Conservation (phyloP, 2,329 filamentous ascomycete species). For the Chlorencoelia australis region DNA sequence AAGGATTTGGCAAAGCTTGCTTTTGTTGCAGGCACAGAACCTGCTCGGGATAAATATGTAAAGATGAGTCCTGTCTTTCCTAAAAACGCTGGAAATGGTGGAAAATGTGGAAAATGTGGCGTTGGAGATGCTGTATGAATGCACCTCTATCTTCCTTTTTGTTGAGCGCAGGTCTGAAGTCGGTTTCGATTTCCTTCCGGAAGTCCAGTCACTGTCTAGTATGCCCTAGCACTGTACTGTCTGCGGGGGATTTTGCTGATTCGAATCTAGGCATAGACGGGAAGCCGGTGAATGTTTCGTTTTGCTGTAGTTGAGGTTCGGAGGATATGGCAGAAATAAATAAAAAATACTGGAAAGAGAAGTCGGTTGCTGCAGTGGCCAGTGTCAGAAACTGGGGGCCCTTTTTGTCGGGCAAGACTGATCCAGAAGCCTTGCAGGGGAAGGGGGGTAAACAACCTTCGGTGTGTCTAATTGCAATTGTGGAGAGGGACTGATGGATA, state of each 20-base stretch:
- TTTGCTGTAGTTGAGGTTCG: not conserved
- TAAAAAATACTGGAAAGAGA: not conserved
- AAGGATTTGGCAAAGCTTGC: not conserved
- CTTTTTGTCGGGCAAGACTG: too few species aligned
- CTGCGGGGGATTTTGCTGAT: too few species aligned
- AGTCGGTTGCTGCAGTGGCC: too few species aligned
- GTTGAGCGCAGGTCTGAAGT: not conserved
- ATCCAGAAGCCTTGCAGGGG: too few species aligned
- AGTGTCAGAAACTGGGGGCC: too few species aligned
- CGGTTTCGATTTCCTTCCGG: not conserved
- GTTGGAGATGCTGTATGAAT: not conserved
- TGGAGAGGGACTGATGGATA: too few species aligned
- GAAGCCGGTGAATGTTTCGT: too few species aligned
- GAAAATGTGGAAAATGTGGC: not conserved
- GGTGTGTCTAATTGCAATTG: too few species aligned
- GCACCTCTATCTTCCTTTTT: not conserved
- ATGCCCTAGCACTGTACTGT: not conserved
- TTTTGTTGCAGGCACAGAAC: not conserved
- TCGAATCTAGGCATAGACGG: too few species aligned
- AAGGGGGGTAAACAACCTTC: too few species aligned
- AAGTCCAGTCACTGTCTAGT: constrained; percentile 1
- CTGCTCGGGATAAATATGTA: not conserved
- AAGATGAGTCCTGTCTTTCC: not conserved
- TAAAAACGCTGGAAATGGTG: not conserved
- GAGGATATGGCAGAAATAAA: constrained; percentile 1